Evolutionary conservation across 1,284 basidiomycete genomes (phyloP), one percentile per base, ranked within the genome.

Genomic region (Ganoderma lucidum): DNA sequence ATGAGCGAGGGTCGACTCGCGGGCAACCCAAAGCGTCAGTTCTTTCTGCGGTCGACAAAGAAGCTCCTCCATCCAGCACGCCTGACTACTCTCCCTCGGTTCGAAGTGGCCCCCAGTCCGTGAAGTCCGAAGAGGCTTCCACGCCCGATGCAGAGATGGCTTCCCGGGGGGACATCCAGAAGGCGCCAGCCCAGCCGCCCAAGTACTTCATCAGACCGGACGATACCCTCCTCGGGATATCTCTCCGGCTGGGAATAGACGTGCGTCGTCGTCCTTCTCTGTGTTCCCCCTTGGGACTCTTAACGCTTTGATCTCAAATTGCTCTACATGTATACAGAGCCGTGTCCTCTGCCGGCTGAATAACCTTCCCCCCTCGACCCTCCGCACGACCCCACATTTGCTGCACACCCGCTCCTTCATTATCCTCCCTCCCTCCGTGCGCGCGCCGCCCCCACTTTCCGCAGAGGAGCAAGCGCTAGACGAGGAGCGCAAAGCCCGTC

Each of bases 311-410:
- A 14, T 23, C 48, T 51, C 48, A 51, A 51, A 10, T 10, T 23
- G 23, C 12, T 51, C 10, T 51, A 10, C 9, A 9, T 60, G 10
- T n/a, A 51, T 62, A 6, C 72, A 92, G 91, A 87, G 84, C 35
- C 84, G 84, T 51, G 80, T 84, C 42, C 81, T 93, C 3, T 92
- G 91, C 76, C 85, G 81, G 23, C 78, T 92, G 28, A 94, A 94
- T 75, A 85, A 84, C 62, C 84, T 94, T 6, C 90, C 92, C 0
- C 79, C 83, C 1, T 90, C 86, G 73, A 89, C 91, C 1, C 81
- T 94, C 19, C 87, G 82, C 63, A 93, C 90, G 0, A 93, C 88
- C 0, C 92, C 93, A 2, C 91, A 93, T 74, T 81, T 93, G 19
- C 81, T 94, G 5, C 92, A 93, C 78, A 93, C 92, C 0, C 87